phyloP scores from a whole-genome alignment of 805 yeast genomes.

The Saturnispora serradocipensis region DNA sequence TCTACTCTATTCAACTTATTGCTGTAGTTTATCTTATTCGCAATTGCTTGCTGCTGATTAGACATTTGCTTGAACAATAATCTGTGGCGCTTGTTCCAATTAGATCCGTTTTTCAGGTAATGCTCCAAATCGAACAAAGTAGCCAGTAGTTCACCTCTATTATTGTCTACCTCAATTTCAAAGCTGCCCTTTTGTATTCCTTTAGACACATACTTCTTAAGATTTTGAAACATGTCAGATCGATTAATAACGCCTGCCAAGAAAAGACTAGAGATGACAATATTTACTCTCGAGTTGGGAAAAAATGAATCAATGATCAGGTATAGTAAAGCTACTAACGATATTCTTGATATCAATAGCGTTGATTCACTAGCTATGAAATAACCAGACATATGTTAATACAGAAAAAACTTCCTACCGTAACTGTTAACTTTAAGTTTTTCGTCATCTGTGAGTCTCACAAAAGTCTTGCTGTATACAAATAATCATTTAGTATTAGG shows the following conservation, averaged over 20 bases:
- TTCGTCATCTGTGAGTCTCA: background rate
- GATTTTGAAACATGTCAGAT: conserved; percentile 17
- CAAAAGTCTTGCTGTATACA: background rate
- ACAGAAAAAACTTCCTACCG: background rate
- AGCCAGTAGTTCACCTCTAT: conserved; percentile 23
- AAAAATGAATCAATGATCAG: conserved; percentile 14
- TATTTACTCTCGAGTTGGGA: conserved; percentile 16
- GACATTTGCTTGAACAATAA: conserved; percentile 38
- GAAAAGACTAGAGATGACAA: conserved; percentile 20
- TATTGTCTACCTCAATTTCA: conserved; percentile 5
- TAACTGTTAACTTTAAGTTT: background rate
- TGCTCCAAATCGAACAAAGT: conserved; percentile 40
- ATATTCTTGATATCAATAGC: conserved; percentile 22
- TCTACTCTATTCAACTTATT: conserved; percentile 45
- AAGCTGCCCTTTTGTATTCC: conserved; percentile 3
- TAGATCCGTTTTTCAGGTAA: conserved; percentile 32
- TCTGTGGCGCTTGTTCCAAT: conserved; percentile 38
- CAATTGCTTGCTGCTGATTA: conserved; percentile 48
- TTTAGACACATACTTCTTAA: conserved; percentile 6
- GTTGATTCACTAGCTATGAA: conserved; percentile 13
- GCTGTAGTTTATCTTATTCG: conserved; percentile 44
- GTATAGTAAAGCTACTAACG: conserved; percentile 20
- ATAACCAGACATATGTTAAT: background rate
- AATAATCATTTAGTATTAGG: background rate
- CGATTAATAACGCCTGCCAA: conserved; percentile 25